Base-by-base conservation (phyloP, 2,329 filamentous ascomycete species). In the Chaetomium sp. region DNA sequence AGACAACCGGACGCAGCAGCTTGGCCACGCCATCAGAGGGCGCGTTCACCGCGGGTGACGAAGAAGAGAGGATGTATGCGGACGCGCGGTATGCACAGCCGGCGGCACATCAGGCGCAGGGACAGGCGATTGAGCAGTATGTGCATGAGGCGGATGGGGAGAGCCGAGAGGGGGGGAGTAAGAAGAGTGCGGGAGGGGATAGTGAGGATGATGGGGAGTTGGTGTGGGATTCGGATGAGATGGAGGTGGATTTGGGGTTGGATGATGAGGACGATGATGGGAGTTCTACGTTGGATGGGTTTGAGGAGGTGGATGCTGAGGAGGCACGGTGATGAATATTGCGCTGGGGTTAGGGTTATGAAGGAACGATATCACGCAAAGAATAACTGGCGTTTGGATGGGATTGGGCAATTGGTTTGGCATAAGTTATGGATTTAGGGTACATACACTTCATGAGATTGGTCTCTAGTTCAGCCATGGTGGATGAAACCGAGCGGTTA, bases 51-150 rank as follows among this genome's bases (percentile, higher is more conserved):
- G 59, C 62, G 3, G 67, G 65, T 6, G 63, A 66, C 1, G 64
- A 67, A 1, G 69, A 66, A 5, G 64, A 62, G 35, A 59, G 66
- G 6, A 60, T 62, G 27, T 66, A 60, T 44, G 56, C 56, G 1
- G 65, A 69, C 8, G 75, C 74, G 5, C 64, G 64, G 44, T 69
- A 65, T 54, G 64, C 60, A n/a, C 52, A 69, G 0, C 72, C 71
- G 1, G 67, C 64, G 0, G 67, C 67, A 9, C 62, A 67, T 32
- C 66, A 68, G 55, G 37, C 60, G 14, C 54, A 55, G 7, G 63
- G 62, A 5, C 47, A 52, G 58, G 65, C 61, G 8, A 36, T 65
- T 35, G 59, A 52, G 32, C 5, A 11, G 4, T 61, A 63, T 40
- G 61, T 62, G 7, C 54, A 62, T n/a, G 58, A 56, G 45, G 36